A percentile compares a stretch with the other conserved stretches of the same genome.
Conservation (phyloP, 1,284 basidiomycete species). For the Taiwanofungus camphoratus region DNA sequence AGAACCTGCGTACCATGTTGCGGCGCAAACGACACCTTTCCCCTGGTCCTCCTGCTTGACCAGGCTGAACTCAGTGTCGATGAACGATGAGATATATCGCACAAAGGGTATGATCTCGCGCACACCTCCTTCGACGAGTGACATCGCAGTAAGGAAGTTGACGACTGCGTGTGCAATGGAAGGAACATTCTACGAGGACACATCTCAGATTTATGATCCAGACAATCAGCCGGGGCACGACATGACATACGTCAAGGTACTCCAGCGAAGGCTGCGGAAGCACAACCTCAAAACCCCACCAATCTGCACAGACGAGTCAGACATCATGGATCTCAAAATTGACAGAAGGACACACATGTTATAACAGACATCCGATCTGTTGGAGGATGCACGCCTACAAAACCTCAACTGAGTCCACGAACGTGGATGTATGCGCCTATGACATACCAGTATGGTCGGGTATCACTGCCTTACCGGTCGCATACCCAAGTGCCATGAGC, state of each 20-base stretch:
- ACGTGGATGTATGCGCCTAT: not conserved
- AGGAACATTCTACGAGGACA: conserved; percentile 40
- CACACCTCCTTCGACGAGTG: conserved; percentile 63
- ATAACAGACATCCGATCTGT: conserved; percentile 70
- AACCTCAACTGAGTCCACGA: not conserved
- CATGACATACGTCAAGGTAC: conserved; percentile 48
- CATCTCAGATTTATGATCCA: not conserved
- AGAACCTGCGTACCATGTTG: conserved; percentile 60
- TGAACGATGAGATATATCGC: conserved; percentile 70
- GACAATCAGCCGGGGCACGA: not conserved
- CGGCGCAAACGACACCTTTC: conserved; percentile 74
- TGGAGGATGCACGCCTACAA: conserved; percentile 58
- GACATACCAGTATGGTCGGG: conserved; percentile 59
- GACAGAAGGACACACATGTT: conserved; percentile 50
- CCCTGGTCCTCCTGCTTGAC: conserved; percentile 64
- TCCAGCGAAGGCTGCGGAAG: conserved; percentile 62
- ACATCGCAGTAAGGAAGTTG: conserved; percentile 66
- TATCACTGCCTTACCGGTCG: conserved; percentile 58
- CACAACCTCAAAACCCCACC: conserved; percentile 78
- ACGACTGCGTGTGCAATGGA: conserved; percentile 59
- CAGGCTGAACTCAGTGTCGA: conserved; percentile 63
- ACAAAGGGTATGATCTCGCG: conserved; percentile 75
- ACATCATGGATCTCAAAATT: not conserved
- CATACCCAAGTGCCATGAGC: conserved; percentile 71
- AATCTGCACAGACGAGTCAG: conserved; percentile 41